Percentiles rank a stretch among this genome's conserved stretches.
Conservation (phyloP, 2,329 filamentous ascomycete species). For the Gnomoniopsis smithogilvyi region DNA sequence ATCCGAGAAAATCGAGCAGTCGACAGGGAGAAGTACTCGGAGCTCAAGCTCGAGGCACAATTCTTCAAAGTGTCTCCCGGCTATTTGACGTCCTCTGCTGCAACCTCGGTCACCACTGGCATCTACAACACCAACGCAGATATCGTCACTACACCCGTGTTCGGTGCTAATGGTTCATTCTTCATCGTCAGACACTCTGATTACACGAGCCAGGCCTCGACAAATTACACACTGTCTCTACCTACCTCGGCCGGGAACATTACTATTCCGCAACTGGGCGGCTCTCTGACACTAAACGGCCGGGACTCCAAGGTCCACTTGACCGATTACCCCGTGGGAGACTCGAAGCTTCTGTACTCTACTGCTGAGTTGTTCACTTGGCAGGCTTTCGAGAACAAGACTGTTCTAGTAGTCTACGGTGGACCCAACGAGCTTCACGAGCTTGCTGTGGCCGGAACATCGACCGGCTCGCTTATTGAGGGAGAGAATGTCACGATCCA, state of each 20-base stretch:
- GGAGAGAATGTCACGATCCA: constrained; percentile 23
- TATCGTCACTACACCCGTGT: constrained; percentile 60
- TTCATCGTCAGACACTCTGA: constrained; percentile 66
- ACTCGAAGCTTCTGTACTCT: constrained; percentile 59
- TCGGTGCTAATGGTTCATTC: constrained; percentile 52
- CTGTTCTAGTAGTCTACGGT: constrained; percentile 62
- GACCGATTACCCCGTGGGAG: constrained; percentile 62
- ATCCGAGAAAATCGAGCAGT: constrained; percentile 52
- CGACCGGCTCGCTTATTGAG: constrained; percentile 13
- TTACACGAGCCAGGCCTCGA: constrained; percentile 54
- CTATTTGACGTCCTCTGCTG: constrained; percentile 60
- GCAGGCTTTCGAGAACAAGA: constrained; percentile 60
- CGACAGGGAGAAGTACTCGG: constrained; percentile 72
- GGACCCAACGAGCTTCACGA: constrained; percentile 62
- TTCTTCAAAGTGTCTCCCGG: constrained; percentile 71
- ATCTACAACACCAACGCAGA: constrained; percentile 53
- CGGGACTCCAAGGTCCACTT: constrained; percentile 67
- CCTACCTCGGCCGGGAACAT: constrained; percentile 55
- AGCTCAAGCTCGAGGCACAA: constrained; percentile 72
- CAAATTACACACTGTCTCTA: constrained; percentile 61
- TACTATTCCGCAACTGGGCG: constrained; percentile 54
- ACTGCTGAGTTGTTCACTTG: constrained; percentile 69
- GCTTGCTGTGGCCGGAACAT: constrained; percentile 41
- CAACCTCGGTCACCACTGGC: constrained; percentile 43
- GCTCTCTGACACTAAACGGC: constrained; percentile 54